Conservation (phyloP, 495 filamentous ascomycete species). For the Aspergillus wentii region DNA sequence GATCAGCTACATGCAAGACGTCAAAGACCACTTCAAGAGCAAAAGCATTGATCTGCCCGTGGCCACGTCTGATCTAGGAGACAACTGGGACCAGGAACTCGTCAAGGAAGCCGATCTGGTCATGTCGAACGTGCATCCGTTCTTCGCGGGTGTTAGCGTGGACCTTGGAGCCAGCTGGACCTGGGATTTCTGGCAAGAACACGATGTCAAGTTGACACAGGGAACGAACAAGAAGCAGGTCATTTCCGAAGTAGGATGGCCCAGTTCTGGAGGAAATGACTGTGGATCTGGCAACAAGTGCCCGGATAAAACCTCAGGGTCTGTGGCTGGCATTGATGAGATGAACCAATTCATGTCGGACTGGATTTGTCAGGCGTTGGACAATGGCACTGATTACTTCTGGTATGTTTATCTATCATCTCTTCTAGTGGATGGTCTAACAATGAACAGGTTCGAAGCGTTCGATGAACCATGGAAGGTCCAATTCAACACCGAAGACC, state of each 20-base stretch:
- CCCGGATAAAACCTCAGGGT: constrained; percentile 46
- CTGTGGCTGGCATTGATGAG: constrained; percentile 74
- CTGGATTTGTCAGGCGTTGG: constrained; percentile 77
- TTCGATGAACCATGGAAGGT: constrained; percentile 97
- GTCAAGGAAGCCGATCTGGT: constrained; percentile 71
- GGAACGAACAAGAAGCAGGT: constrained; percentile 58
- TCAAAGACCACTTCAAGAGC: constrained; percentile 65
- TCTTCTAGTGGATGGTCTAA: neutral
- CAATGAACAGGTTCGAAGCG: constrained; percentile 65
- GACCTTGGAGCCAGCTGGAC: constrained; percentile 76
- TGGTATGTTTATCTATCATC: constrained; percentile 52
- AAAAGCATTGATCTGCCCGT: constrained; percentile 65
- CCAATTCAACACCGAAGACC: constrained; percentile 56
- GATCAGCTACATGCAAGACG: constrained; percentile 57
- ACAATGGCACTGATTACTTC: constrained; percentile 85
- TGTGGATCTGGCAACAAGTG: constrained; percentile 60
- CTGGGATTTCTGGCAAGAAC: constrained; percentile 66
- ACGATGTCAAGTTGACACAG: constrained; percentile 56
- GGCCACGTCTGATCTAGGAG: constrained; percentile 87
- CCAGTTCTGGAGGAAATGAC: constrained; percentile 73
- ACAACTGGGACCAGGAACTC: constrained; percentile 73
- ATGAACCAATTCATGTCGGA: constrained; percentile 83
- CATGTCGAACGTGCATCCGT: constrained; percentile 97
- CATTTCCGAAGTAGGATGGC: constrained; percentile 93
- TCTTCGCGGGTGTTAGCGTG: constrained; percentile 79